Evolutionary conservation across 2,329 filamentous ascomycete species (phyloP).

Genomic region (Trichoderma semiorbis): DNA sequence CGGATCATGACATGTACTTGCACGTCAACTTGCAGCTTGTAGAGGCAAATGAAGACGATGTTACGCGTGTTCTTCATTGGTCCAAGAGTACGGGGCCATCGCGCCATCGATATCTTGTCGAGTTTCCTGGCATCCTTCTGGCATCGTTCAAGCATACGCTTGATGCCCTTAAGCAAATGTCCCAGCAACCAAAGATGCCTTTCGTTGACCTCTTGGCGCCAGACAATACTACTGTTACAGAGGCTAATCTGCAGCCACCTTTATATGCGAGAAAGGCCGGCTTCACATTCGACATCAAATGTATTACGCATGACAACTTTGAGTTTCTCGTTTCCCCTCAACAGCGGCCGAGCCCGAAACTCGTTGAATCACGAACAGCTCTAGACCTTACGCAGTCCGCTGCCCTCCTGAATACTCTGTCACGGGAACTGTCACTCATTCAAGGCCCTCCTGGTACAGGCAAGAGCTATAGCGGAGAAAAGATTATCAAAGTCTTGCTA

Average conservation of each 20-base stretch:
- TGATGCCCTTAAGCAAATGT: constrained; percentile 53
- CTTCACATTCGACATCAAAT: constrained; percentile 43
- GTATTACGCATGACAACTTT: constrained; percentile 5
- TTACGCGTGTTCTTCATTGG: constrained; percentile 31
- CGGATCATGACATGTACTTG: constrained; percentile 26
- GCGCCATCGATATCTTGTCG: constrained; percentile 43
- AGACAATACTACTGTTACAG: constrained; percentile 17
- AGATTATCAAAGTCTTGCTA: constrained; percentile 55
- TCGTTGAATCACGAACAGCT: constrained; percentile 34
- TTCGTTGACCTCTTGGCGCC: constrained; percentile 47
- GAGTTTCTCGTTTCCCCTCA: constrained; percentile 24
- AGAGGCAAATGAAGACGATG: constrained; percentile 23
- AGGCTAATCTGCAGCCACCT: constrained; percentile 41
- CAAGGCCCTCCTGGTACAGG: constrained; percentile 71
- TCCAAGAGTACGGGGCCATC: constrained; percentile 22
- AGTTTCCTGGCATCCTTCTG: constrained; percentile 60
- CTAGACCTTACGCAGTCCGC: constrained; percentile 52
- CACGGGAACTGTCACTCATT: constrained; percentile 55
- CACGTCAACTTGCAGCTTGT: constrained; percentile 33
- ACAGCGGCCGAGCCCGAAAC: constrained; percentile 20
- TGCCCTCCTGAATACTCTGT: constrained; percentile 53
- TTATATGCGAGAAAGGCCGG: constrained; percentile 45
- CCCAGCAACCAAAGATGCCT: constrained; percentile 41
- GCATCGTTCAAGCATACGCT: constrained; percentile 57
- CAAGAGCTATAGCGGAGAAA: constrained; percentile 59